Evolutionary conservation across 768 basidiomycete species (phyloP).

Genomic region (Rhizopogon salebrosus): DNA sequence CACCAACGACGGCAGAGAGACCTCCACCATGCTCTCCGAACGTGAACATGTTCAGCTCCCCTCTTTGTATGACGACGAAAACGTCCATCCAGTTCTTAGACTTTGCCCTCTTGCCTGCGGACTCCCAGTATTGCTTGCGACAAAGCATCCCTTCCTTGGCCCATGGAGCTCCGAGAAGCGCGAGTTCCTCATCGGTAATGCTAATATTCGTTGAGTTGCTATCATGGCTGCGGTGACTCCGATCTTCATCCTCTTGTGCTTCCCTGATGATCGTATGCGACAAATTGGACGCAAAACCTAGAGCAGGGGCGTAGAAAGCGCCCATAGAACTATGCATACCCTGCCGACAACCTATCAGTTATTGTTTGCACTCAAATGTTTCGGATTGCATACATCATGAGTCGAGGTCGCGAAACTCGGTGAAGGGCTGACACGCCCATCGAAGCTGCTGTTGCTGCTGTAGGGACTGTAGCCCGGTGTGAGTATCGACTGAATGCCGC

Average conservation of each 20-base stretch:
- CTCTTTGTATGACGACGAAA: conserved; percentile 93
- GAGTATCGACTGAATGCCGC: conserved; percentile 80
- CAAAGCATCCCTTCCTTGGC: conserved; percentile 97
- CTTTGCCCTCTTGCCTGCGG: conserved; percentile 74
- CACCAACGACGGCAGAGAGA: conserved; percentile 69
- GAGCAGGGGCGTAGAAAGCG: conserved; percentile 72
- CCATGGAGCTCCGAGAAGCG: conserved; percentile 94
- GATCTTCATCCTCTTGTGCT: conserved; percentile 81
- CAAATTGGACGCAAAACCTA: conserved; percentile 96
- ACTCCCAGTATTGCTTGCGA: conserved; percentile 93
- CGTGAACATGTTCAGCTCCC: conserved; percentile 92
- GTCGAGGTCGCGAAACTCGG: conserved; percentile 91
- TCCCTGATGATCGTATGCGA: conserved; percentile 96
- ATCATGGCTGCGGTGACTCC: conserved; percentile 59
- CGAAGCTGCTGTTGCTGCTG: conserved; percentile 76
- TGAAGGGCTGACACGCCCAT: conserved; percentile 90
- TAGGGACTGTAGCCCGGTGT: conserved; percentile 72
- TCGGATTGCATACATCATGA: conserved; percentile 55
- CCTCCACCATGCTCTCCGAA: conserved; percentile 78
- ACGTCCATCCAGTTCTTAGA: conserved; percentile 92
- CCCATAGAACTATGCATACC: conserved; percentile 58
- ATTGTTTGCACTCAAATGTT: background rate
- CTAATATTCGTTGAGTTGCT: conserved; percentile 73
- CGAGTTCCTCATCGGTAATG: conserved; percentile 93
- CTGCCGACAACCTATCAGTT: conserved; percentile 27